These are phyloP conservation scores for Funneliformis caledonium DNA, from an alignment of 371 early-diverging fungal species.

Conservation along the genomic window DNA sequence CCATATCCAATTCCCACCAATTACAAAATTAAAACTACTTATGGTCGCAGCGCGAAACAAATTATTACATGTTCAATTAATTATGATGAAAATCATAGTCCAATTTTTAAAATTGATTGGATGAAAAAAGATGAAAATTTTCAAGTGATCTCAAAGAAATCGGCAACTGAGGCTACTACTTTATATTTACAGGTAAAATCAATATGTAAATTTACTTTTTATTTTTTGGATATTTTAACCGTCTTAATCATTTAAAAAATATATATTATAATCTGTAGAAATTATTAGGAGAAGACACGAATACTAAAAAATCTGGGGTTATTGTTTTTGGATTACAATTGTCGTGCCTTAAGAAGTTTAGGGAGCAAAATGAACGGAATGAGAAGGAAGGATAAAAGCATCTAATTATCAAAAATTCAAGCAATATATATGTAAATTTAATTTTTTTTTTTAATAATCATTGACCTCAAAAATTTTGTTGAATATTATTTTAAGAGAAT, in stretches of 20 bases:
- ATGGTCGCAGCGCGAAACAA: neutral
- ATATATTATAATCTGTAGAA: slow-evolving; percentile 1
- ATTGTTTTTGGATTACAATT: slow-evolving; percentile 16
- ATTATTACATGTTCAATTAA: neutral
- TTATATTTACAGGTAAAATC: neutral
- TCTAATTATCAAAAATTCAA: too few species aligned
- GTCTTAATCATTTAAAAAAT: neutral
- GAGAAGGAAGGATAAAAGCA: neutral
- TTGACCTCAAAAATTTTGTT: too few species aligned
- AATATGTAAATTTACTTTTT: too few species aligned
- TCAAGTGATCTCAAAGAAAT: neutral
- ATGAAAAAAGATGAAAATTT: neutral
- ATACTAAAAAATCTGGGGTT: neutral
- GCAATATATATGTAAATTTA: too few species aligned
- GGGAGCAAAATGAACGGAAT: too few species aligned
- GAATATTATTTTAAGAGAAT: too few species aligned
- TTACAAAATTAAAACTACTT: neutral
- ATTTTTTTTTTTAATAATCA: too few species aligned
- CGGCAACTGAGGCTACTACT: neutral
- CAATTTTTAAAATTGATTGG: neutral
- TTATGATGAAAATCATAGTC: slow-evolving; percentile 1
- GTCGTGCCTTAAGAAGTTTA: neutral
- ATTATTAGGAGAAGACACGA: neutral
- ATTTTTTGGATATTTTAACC: too few species aligned
- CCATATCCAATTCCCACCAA: neutral